Percentiles rank a stretch among this genome's conserved stretches.
These are phyloP conservation scores for Fusarium compactum DNA, from an alignment of 2,329 filamentous ascomycete species.

Conservation along the genomic window DNA sequence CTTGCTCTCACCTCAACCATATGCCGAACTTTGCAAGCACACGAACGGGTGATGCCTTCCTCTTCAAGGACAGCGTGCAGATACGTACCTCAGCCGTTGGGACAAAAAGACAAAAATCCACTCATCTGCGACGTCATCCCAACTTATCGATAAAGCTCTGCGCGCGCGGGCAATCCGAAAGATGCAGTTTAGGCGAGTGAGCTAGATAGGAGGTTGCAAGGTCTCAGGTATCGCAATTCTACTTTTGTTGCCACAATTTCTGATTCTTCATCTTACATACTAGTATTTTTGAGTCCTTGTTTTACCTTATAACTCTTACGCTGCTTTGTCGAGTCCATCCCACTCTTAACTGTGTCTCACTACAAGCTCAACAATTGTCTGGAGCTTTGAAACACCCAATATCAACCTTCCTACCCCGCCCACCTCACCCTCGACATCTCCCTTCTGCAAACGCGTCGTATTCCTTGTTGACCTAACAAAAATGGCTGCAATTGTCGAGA, in stretches of 20 bases:
- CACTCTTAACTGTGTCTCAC: constrained; percentile 41
- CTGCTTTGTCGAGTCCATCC: constrained; percentile 22
- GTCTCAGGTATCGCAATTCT: constrained; percentile 43
- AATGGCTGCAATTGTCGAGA: constrained; percentile 54
- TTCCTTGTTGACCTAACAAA: constrained; percentile 34
- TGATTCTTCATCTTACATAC: constrained; percentile 25
- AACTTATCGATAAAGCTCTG: constrained; percentile 50
- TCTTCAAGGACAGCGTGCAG: constrained; percentile 22
- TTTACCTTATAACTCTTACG: constrained; percentile 19
- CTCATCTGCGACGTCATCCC: constrained; percentile 45
- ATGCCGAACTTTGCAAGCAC: constrained; percentile 8
- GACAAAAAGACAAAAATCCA: constrained; percentile 37
- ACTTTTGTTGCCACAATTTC: constrained; percentile 33
- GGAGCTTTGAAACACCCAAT: constrained; percentile 41
- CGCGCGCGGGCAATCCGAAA: constrained; percentile 23
- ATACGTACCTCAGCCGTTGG: constrained; percentile 44
- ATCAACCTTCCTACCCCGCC: constrained; percentile 42
- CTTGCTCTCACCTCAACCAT: constrained; percentile 28
- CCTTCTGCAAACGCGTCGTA: constrained; percentile 32
- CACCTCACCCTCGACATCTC: constrained; percentile 39
- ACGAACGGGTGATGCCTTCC: constrained; percentile 26
- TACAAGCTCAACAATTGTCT: constrained; percentile 39
- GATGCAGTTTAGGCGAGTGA: constrained; percentile 32
- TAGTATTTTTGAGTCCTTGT: constrained; percentile 29
- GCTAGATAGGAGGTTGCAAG: constrained; percentile 41